phyloP scores from a whole-genome alignment of 2,329 filamentous ascomycete genomes.

The Corinectria fuckeliana region DNA sequence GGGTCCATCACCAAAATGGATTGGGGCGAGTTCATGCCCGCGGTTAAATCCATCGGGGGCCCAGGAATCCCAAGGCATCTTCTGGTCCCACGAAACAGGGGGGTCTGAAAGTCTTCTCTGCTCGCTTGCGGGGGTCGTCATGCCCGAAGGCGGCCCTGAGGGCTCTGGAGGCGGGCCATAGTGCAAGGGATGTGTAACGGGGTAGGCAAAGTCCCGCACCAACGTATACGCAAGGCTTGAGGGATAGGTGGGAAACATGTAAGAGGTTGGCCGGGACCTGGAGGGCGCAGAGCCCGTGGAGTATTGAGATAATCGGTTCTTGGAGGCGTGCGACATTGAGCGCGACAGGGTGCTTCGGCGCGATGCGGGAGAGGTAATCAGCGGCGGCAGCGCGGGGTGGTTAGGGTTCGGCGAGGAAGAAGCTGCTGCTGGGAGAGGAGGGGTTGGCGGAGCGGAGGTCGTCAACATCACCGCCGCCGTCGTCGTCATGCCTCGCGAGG shows the following conservation, averaged over 20 bases:
- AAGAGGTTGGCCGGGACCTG: conserved; percentile 80
- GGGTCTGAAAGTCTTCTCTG: conserved; percentile 82
- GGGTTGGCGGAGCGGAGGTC: conserved; percentile 60
- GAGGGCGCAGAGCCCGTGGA: conserved; percentile 72
- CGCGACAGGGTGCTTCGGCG: conserved; percentile 67
- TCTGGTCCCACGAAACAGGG: conserved; percentile 76
- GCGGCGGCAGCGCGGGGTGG: conserved; percentile 61
- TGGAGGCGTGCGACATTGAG: conserved; percentile 78
- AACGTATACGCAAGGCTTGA: conserved; percentile 87
- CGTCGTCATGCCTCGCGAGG: conserved; percentile 43
- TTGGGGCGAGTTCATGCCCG: conserved; percentile 77
- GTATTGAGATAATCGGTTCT: conserved; percentile 84
- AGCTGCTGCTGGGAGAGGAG: conserved; percentile 56
- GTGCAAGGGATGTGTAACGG: conserved; percentile 81
- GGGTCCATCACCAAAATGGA: conserved; percentile 85
- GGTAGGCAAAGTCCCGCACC: conserved; percentile 96
- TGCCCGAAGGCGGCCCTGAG: conserved; percentile 72
- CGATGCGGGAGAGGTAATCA: conserved; percentile 63
- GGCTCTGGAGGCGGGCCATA: conserved; percentile 87
- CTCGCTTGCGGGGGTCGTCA: conserved; percentile 87
- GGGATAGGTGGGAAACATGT: conserved; percentile 81
- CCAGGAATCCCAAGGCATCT: conserved; percentile 66
- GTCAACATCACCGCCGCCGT: conserved; percentile 63
- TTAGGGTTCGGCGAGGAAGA: conserved; percentile 54
- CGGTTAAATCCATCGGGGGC: conserved; percentile 61